Evolutionary conservation across 371 early-diverging fungal genomes (phyloP), one percentile per base, ranked within the genome.

Genomic region (Syncephalastrum contaminatum): DNA sequence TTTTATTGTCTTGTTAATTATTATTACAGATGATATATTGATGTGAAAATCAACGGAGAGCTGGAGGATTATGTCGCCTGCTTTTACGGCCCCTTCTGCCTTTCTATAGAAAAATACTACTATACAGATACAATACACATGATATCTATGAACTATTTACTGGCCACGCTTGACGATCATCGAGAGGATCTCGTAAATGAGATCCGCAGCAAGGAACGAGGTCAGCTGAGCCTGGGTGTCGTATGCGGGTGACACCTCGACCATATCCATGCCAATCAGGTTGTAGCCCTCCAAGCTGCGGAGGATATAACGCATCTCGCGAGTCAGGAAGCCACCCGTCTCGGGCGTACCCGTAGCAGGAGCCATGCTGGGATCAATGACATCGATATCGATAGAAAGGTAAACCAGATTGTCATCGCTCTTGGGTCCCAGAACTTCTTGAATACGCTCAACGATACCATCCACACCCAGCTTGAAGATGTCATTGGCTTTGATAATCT

Each of bases 321-420:
- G 72, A 16, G 77, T 69, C 36, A 69, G 49, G 54, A 76, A 73
- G 14, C 81, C 81, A 30, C 81, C 81, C n/a, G 70, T 62, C 49
- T 80, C 81, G n/a, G 76, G 74, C 14, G 81, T 80, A 15, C 81
- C 79, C 13, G 77, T 76, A 4, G 75, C 81, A 42, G 81, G 81
- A 14, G 81, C 81, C 61, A 71, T 70, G 47, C 71, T 70, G 14
- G 81, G 81, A 53, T 80, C 77, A 54, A 80, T 62, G 1, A 75
- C 75, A 63, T 80, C 81, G 51, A 80, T 80, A 52, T 80, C 81
- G 51, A 80, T 66, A 2, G 80, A 79, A 10, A 80, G 50, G 51
- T 80, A 80, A 0, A 78, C 66, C 14, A 68, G 51, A 3, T 60
- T 61, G 20, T 78, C 69, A 3, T 67, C 45, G 19, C 51, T 51